These are phyloP conservation scores for Botryosphaeria dothidea DNA, from an alignment of 2,329 filamentous ascomycete genomes.

Conservation along the genomic window DNA sequence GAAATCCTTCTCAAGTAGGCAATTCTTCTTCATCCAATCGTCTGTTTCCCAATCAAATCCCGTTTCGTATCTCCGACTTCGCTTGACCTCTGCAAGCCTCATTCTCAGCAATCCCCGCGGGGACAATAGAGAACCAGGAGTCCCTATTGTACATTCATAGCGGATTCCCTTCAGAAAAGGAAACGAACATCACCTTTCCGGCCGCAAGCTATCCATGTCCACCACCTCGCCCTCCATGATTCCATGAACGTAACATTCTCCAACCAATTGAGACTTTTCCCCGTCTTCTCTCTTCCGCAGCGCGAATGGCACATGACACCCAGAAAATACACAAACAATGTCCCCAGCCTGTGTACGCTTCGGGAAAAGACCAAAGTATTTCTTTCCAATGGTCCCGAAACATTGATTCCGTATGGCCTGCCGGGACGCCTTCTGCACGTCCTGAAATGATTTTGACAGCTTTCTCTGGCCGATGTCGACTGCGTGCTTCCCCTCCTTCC, in stretches of 20 bases:
- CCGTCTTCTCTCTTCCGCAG: not conserved
- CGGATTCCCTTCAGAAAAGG: too few relatives aligned
- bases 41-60: too few relatives aligned
- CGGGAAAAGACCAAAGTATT: conserved; percentile 29
- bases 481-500: not conserved
- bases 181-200: too few relatives aligned
- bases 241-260: conserved; percentile 2
- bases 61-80: too few relatives aligned
- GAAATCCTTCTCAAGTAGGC: too few relatives aligned
- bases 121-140: too few relatives aligned
- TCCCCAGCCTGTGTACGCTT: conserved; percentile 24
- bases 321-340: conserved; percentile 25
- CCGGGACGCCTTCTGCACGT: conserved; percentile 23
- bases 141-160: too few relatives aligned
- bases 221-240: not conserved
- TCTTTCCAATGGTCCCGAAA: conserved; percentile 27
- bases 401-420: conserved; percentile 26
- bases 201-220: not conserved
- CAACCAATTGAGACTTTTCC: not conserved
- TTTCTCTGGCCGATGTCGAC: not conserved
- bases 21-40: too few relatives aligned
- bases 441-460: not conserved
- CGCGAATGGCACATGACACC: conserved; percentile 27
- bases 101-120: too few relatives aligned
- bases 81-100: too few relatives aligned